Conservation (phyloP, 257 asterid species). For the Solanum ossicruentum region DNA sequence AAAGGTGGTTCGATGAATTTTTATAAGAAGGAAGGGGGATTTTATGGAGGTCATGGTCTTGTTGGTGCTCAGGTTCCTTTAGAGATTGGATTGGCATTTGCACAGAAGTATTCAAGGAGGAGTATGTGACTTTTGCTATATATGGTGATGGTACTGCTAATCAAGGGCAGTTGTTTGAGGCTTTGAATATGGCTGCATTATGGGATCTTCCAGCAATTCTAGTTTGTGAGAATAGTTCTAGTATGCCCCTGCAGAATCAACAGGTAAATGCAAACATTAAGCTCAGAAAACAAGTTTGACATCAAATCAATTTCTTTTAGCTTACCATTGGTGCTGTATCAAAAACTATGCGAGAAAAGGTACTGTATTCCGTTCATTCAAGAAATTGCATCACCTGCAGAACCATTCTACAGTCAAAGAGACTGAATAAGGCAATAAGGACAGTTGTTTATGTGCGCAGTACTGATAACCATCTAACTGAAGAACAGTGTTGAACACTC, state of each 20-base stretch:
- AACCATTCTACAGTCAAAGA: not conserved
- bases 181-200: slow-evolving; percentile 91
- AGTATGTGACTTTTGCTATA: slow-evolving; percentile 63
- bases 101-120: slow-evolving; percentile 90
- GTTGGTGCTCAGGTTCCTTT: slow-evolving; percentile 95
- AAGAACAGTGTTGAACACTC: not conserved
- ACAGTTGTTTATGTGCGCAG: not conserved
- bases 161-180: slow-evolving; percentile 97
- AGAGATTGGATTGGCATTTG: slow-evolving; percentile 84
- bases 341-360: slow-evolving; percentile 52
- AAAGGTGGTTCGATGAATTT: slow-evolving; percentile 99
- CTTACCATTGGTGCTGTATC: slow-evolving; percentile 77
- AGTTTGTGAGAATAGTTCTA: slow-evolving; percentile 72
- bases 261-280: not conserved
- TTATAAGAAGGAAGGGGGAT: slow-evolving; percentile 71
- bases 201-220: slow-evolving; percentile 96
- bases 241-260: slow-evolving; percentile 50
- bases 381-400: slow-evolving; percentile 58
- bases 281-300: not conserved
- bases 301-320: not conserved
- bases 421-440: not conserved
- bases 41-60: slow-evolving; percentile 94
- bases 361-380: slow-evolving; percentile 44
- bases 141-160: slow-evolving; percentile 97
- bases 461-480: slow-evolving; percentile 33